Evolutionary conservation across 129 eudicot species (phyloP).

Genomic region (carrot (Daucus carota)): DH1_v3.0 NC_030383.2:53672501-53673000

Average conservation of each 20-base stretch:
- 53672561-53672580: neutral
- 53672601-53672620: neutral
- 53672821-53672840: neutral
- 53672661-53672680: neutral
- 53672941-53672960: neutral
- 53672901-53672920: neutral
- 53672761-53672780: neutral
- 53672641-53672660: neutral
- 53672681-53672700: neutral
- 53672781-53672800: neutral
- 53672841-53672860: neutral
- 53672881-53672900: slow-evolving; percentile 1
- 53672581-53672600: neutral
- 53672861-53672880: neutral
- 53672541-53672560: neutral
- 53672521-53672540: neutral
- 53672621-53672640: neutral
- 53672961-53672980: neutral
- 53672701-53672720: neutral
- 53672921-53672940: neutral
- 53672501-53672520: neutral
- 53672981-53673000: neutral
- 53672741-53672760: neutral
- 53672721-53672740: neutral
- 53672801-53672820: neutral